These are phyloP conservation scores for Ustilago trichophora DNA, from an alignment of 1,284 basidiomycete species.

Conservation along the genomic window DNA sequence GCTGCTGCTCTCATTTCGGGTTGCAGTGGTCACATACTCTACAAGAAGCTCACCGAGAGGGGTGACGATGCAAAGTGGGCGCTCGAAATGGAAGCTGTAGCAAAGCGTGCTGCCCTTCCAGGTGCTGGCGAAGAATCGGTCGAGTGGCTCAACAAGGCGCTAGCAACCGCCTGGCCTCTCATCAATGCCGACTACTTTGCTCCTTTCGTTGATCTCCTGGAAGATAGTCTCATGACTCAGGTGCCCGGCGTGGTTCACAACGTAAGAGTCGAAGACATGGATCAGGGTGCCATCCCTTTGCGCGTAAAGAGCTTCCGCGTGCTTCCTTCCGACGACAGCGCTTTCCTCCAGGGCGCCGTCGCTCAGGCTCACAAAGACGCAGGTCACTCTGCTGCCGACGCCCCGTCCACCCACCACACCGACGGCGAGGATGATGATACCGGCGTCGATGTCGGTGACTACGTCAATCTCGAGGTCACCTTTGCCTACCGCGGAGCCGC, in stretches of 20 bases:
- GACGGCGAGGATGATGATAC: slow-evolving; percentile 20
- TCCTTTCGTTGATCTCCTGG: slow-evolving; percentile 61
- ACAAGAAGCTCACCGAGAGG: slow-evolving; percentile 28
- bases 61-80: slow-evolving; percentile 44
- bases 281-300: slow-evolving; percentile 57
- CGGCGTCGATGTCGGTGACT: slow-evolving; percentile 53
- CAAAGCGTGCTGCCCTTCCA: slow-evolving; percentile 11
- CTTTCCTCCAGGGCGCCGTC: slow-evolving; percentile 45
- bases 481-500: slow-evolving; percentile 54
- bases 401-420: not conserved
- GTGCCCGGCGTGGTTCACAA: slow-evolving; percentile 61
- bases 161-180: slow-evolving; percentile 57
- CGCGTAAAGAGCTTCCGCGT: slow-evolving; percentile 52
- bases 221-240: slow-evolving; percentile 62
- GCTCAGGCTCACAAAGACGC: slow-evolving; percentile 30
- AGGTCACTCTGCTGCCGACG: slow-evolving; percentile 1
- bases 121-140: slow-evolving; percentile 48
- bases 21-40: slow-evolving; percentile 40
- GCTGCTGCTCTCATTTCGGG: slow-evolving; percentile 22
- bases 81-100: slow-evolving; percentile 33
- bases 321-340: slow-evolving; percentile 32
- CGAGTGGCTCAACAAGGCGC: slow-evolving; percentile 60
- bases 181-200: slow-evolving; percentile 60
- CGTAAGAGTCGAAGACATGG: slow-evolving; percentile 60
- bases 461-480: slow-evolving; percentile 55